phyloP scores from a whole-genome alignment of 2,329 filamentous ascomycete genomes.

The Hypoxylon sp. region DNA sequence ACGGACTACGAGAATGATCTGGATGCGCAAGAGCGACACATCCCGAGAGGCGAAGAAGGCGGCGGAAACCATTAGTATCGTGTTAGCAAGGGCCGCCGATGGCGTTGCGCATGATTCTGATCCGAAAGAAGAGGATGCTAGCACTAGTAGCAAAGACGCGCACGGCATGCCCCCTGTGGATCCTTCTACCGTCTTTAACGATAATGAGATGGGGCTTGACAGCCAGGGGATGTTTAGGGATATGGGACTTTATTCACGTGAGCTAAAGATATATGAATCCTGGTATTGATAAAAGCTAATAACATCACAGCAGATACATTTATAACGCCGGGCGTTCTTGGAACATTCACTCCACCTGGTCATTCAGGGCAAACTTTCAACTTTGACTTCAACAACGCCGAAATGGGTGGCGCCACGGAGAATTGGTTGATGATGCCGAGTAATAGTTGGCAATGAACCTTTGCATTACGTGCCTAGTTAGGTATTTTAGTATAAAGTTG shows the following conservation, averaged over 20 bases:
- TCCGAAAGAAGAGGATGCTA: conserved; percentile 4
- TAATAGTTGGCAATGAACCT: conserved; percentile 1
- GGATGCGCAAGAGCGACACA: conserved; percentile 11
- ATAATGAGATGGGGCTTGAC: conserved; percentile 8
- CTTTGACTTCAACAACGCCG: conserved; percentile 1
- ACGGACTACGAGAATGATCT: conserved; percentile 17
- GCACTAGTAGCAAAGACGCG: conserved; percentile 3
- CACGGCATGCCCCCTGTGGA: neutral
- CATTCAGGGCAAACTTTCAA: conserved; percentile 1
- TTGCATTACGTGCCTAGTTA: neutral
- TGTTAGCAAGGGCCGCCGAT: conserved; percentile 7
- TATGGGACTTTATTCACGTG: conserved; percentile 18
- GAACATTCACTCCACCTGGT: conserved; percentile 7
- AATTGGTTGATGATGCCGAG: conserved; percentile 11
- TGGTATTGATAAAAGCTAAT: neutral
- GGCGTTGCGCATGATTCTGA: neutral
- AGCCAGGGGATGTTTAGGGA: conserved; percentile 18
- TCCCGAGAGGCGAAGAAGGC: conserved; percentile 17
- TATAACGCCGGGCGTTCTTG: conserved; percentile 2
- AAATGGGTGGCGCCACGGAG: neutral
- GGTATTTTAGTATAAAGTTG: neutral
- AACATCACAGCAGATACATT: conserved; percentile 1
- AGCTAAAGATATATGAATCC: neutral
- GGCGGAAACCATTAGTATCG: conserved; percentile 14
- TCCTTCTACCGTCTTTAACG: conserved; percentile 4